Evolutionary conservation across 1,139 yeast genomes (phyloP), one percentile per base, ranked within the genome.

Genomic region (Lodderomyces elongisporus): DNA sequence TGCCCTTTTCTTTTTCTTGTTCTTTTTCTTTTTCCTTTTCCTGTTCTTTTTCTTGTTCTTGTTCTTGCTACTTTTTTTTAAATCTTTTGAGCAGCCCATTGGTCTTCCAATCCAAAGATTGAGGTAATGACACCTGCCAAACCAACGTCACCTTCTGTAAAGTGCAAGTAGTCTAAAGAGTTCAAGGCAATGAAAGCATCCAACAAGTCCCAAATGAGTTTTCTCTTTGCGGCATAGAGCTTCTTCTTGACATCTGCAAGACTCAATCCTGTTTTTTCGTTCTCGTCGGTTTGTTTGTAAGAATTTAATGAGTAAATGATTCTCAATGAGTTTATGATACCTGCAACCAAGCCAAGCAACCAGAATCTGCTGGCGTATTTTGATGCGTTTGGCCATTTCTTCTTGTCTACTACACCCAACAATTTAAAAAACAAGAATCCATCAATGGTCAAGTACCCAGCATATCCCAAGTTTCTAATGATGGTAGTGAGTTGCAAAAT

Each of bases 61-160:
- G n/a, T n/a, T n/a, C n/a, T n/a, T n/a, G n/a, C n/a, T n/a, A n/a
- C n/a, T n/a, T n/a, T 7, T 20, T 20, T 27, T 15, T 27, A 27
- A 27, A 17, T 17, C 16, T 30, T 23, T 34, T 54, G 49, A 10
- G 50, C 33, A 22, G 46, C 60, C 91, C 91, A 89, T 44, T 83
- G 62, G 48, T 85, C 88, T 52, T 70, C 74, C 41, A 85, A 67
- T 25, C 95, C 96, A 60, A 88, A 66, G 37, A 80, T 41, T 27
- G 95, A 82, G 21, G 96, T 87, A 41, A 85, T 64, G 22, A 83
- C 70, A 56, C 97, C 97, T 30, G 93, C 89, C 43, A 81, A 64
- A 32, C 95, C 96, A 36, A 87, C 74, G 32, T 81, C 70, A 33
- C 95, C 94, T 48, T 89, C 96, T 54, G 81, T 78, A 48, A 74